These are phyloP conservation scores for Xylariaceae sp. DNA, from an alignment of 2,329 filamentous ascomycete species.

Conservation along the genomic window DNA sequence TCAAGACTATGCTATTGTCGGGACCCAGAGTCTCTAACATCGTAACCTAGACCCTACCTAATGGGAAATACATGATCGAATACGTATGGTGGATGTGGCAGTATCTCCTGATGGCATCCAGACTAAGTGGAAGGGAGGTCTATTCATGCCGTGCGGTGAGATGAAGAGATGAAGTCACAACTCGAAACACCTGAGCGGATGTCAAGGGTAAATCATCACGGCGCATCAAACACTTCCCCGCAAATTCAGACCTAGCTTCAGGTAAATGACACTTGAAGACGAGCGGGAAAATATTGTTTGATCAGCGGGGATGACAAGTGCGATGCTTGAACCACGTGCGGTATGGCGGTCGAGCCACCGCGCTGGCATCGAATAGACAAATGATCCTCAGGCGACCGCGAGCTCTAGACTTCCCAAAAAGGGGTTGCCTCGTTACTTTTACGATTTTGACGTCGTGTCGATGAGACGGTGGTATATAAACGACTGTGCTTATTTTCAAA, in stretches of 20 bases:
- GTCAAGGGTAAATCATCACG: background rate
- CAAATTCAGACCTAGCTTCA: background rate
- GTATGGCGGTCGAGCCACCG: background rate
- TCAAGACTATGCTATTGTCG: too few species aligned
- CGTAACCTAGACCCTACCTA: background rate
- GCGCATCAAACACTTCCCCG: background rate
- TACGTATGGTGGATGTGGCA: background rate
- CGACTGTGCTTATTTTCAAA: background rate
- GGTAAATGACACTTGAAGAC: background rate
- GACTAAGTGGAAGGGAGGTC: background rate
- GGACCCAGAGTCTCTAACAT: background rate
- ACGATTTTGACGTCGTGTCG: constrained; percentile 1
- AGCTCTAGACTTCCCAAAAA: background rate
- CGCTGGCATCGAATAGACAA: constrained; percentile 1
- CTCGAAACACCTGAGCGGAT: background rate
- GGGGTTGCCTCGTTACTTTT: background rate
- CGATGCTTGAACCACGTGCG: background rate
- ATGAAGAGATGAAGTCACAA: background rate
- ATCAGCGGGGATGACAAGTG: constrained; percentile 2
- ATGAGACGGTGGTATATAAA: background rate
- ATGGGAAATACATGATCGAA: background rate
- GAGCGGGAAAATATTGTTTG: background rate
- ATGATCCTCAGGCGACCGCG: constrained; percentile 10
- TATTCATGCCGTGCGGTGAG: background rate
- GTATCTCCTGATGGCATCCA: background rate